Evolutionary conservation across 768 basidiomycete genomes (phyloP).

Genomic region (Termitomyces sp.): DNA sequence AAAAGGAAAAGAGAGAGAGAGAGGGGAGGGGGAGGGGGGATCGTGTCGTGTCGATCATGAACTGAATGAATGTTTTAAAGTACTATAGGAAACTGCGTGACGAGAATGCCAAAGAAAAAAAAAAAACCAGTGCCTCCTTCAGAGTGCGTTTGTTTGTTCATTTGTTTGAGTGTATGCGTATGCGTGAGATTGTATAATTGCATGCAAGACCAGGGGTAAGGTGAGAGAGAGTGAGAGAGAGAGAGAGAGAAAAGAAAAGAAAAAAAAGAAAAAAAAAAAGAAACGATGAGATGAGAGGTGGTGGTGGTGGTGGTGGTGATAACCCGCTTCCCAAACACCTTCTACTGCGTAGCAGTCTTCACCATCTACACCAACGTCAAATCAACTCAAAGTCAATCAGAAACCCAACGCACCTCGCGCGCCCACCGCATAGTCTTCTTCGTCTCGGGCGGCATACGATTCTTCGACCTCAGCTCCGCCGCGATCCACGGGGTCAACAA

Average conservation of each 20-base stretch:
- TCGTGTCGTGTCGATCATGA: no score
- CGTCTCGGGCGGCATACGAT: constrained; percentile 68
- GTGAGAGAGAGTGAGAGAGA: not conserved
- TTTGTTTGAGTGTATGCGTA: constrained; percentile 22
- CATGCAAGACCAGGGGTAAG: constrained; percentile 45
- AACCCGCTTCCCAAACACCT: no score
- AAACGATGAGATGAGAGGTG: no score
- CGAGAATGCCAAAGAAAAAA: no score
- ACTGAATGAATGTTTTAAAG: no score
- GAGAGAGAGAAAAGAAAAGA: not conserved
- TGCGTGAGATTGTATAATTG: constrained; percentile 35
- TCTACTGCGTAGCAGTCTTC: constrained; percentile 73
- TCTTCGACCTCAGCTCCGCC: constrained; percentile 64
- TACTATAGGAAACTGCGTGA: no score
- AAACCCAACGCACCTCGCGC: constrained; percentile 64
- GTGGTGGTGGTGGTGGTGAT: no score
- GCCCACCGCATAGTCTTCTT: constrained; percentile 94
- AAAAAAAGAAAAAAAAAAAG: constrained; percentile 14
- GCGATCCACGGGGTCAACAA: constrained; percentile 80
- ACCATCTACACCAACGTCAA: constrained; percentile 78
- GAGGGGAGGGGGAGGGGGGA: no score
- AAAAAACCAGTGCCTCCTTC: constrained; percentile 6
- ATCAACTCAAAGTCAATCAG: no score
- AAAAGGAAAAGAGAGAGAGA: no score
- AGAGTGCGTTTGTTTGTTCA: no score